These are phyloP conservation scores for Rhodotorula taiwanensis DNA, from an alignment of 768 basidiomycete genomes.

Conservation along the genomic window DNA sequence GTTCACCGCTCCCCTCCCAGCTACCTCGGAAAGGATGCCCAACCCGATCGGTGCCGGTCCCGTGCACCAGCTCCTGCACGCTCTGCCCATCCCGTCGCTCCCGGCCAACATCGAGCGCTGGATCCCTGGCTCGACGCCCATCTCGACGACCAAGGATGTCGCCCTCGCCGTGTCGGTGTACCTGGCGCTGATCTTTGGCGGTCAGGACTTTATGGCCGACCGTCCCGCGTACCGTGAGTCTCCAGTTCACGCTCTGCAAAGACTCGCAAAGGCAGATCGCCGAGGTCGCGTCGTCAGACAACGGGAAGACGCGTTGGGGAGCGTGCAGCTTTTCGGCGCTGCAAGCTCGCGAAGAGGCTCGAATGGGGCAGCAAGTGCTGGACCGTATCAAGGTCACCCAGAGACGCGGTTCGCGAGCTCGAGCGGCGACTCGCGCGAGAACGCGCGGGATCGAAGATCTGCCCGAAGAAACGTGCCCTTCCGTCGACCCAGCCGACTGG, in stretches of 20 bases:
- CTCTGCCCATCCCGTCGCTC: slow-evolving; percentile 27
- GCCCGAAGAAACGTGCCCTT: too few relatives aligned
- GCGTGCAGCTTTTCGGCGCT: too few relatives aligned
- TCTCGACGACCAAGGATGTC: slow-evolving; percentile 70
- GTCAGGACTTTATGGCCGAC: slow-evolving; percentile 75
- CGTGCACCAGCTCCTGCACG: slow-evolving; percentile 25
- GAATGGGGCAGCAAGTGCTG: too few relatives aligned
- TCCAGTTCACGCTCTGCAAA: too few relatives aligned
- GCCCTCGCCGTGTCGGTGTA: slow-evolving; percentile 65
- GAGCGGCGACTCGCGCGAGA: too few relatives aligned
- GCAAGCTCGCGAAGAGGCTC: too few relatives aligned
- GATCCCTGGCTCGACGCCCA: slow-evolving; percentile 59
- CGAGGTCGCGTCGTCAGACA: neutral
- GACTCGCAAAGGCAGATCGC: too few relatives aligned
- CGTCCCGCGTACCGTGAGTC: slow-evolving; percentile 55
- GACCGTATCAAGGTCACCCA: too few relatives aligned
- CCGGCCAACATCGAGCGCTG: slow-evolving; percentile 24
- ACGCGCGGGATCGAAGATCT: too few relatives aligned
- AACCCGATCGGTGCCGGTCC: slow-evolving; percentile 2
- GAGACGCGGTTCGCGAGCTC: too few relatives aligned
- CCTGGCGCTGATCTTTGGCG: slow-evolving; percentile 79
- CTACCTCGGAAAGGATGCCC: neutral
- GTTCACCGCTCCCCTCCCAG: neutral
- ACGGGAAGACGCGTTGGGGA: too few relatives aligned
- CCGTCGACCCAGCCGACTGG: too few relatives aligned